Evolutionary conservation across 805 yeast species (phyloP), one percentile per base, ranked within the genome.

Genomic region (Isabelozyma rhagii): DNA sequence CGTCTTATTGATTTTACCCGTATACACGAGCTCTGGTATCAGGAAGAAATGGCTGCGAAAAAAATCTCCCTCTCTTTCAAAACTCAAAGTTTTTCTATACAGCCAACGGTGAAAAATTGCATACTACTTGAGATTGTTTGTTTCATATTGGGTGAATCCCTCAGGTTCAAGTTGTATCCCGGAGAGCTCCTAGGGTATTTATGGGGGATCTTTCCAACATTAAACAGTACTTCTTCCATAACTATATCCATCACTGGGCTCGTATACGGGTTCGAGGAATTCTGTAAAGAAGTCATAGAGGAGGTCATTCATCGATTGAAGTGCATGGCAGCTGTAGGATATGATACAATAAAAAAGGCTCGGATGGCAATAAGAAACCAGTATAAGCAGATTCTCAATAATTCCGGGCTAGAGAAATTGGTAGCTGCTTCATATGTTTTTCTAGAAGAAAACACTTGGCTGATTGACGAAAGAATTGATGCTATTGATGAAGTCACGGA

Each of bases 361-460:
- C 70, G 87, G 47, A 72, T 79, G 1, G 59, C 67, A 7, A 67
- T 82, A 1, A 69, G 86, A 50, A 62, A 68, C 17, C 72, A 77
- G 34, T 84, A 81, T 60, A 73, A 71, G 31, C 66, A 66, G 3
- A 64, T 84, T 7, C 59, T 64, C 1, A 64, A 70, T 5, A 68
- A 73, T 2, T 73, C 74, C 43, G 79, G 88, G 1, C 64, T 81
- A 3, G 67, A 72, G 13, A 61, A 79, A 44, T 80, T 83, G 0
- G 66, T 80, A 3, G 66, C 82, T 9, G 85, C 84, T 0, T 58
- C 81, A 0, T 59, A 79, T 41, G 74, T 80, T 14, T 67, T 79
- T 0, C 54, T 86, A 36, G 96, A 87, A 52, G 80, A 80, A 50
- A 66, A 75, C 43, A 69, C 80, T 29, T 82, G 84, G 81, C 59